phyloP scores from a whole-genome alignment of 2,329 filamentous ascomycete species.

The Colletotrichum melonis region DNA sequence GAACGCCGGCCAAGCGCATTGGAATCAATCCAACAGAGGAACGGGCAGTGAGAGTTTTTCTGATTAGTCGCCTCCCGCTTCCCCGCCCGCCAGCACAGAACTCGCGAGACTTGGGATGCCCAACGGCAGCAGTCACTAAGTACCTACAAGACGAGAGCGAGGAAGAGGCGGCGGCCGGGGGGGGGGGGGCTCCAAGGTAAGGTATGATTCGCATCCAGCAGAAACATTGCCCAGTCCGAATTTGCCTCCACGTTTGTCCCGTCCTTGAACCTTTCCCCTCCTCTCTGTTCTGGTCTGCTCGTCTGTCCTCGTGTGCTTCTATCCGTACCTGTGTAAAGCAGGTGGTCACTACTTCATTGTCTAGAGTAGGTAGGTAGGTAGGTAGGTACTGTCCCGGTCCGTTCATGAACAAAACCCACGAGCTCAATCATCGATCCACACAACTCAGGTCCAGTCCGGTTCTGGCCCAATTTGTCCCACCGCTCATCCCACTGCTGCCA shows the following conservation, averaged over 20 bases:
- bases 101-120: neutral
- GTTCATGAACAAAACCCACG: neutral
- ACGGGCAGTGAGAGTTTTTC: neutral
- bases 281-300: neutral
- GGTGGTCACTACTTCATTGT: no score
- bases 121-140: neutral
- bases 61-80: neutral
- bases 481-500: neutral
- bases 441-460: neutral
- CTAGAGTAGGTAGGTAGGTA: no score
- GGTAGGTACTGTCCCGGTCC: neutral
- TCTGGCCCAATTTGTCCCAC: slow-evolving; percentile 5
- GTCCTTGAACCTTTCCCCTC: neutral
- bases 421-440: neutral
- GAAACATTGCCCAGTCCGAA: neutral
- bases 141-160: neutral
- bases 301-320: neutral
- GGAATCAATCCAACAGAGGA: neutral
- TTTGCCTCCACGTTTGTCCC: neutral
- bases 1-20: neutral
- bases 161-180: neutral
- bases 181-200: neutral
- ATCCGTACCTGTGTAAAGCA: no score
- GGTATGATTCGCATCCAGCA: neutral
- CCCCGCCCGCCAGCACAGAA: neutral